Evolutionary conservation across 2,329 filamentous ascomycete genomes (phyloP).

Genomic region (Trichophyton mentagrophytes): DNA sequence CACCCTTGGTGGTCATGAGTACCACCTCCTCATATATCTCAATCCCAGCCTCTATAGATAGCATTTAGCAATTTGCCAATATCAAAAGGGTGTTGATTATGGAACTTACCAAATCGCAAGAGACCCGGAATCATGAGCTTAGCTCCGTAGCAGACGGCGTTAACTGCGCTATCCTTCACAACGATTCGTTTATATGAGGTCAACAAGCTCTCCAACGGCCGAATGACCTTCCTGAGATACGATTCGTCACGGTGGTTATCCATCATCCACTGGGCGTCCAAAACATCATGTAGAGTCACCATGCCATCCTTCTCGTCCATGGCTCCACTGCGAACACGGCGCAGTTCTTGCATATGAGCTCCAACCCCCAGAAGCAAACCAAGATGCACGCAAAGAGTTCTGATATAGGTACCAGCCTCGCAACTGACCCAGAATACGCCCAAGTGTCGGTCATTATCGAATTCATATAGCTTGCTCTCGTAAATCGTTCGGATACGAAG

Average conservation of each 20-base stretch:
- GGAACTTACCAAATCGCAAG: conserved; percentile 63
- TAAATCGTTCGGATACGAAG: conserved; percentile 96
- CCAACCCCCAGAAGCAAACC: conserved; percentile 68
- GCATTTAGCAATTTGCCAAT: conserved; percentile 11
- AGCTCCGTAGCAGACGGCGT: conserved; percentile 95
- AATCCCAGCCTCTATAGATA: conserved; percentile 60
- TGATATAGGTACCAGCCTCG: conserved; percentile 96
- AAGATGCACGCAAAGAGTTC: conserved; percentile 92
- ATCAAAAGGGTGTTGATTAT: neutral
- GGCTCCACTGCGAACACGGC: conserved; percentile 82
- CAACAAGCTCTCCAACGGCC: conserved; percentile 82
- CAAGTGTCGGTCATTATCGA: conserved; percentile 94
- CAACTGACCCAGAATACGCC: conserved; percentile 99
- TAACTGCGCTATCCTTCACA: conserved; percentile 92
- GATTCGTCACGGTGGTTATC: conserved; percentile 94
- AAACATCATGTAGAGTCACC: conserved; percentile 86
- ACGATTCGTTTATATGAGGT: conserved; percentile 92
- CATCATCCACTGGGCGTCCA: conserved; percentile 90
- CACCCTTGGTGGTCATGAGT: conserved; percentile 97
- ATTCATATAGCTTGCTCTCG: conserved; percentile 92
- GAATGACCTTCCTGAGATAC: conserved; percentile 80
- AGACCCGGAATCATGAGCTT: conserved; percentile 98
- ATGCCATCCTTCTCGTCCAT: conserved; percentile 85
- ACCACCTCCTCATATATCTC: conserved; percentile 94
- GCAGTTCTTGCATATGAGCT: conserved; percentile 95